These are phyloP conservation scores for Phytopythium sindhum DNA, from an alignment of 352 stramenopile genomes.

Conservation along the genomic window DNA sequence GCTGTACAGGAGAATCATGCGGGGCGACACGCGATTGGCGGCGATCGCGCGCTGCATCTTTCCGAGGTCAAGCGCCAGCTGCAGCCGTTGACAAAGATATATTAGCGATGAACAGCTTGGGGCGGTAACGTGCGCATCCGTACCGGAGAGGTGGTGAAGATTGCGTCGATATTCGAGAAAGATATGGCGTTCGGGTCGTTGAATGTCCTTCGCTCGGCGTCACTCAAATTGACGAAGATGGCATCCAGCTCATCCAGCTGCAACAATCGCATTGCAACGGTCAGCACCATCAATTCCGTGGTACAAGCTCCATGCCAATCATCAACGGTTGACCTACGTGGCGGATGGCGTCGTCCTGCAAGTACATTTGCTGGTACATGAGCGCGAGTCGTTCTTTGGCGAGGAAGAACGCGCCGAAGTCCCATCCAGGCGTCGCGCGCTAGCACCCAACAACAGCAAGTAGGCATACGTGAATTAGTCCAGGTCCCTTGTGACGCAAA, in stretches of 20 bases:
- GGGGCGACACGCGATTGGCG: slow-evolving; percentile 40
- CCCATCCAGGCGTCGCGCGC: slow-evolving; percentile 45
- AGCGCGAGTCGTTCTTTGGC: slow-evolving; percentile 76
- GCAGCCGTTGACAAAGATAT: background rate
- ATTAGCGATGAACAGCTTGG: background rate
- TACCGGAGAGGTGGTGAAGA: slow-evolving; percentile 72
- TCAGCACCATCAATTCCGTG: background rate
- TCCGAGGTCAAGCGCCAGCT: slow-evolving; percentile 63
- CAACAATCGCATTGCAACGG: background rate
- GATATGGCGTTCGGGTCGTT: slow-evolving; percentile 15
- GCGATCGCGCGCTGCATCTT: slow-evolving; percentile 51
- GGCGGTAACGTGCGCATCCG: slow-evolving; percentile 2
- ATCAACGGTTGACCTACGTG: slow-evolving; percentile 44
- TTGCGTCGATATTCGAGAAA: slow-evolving; percentile 26
- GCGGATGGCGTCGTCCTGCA: slow-evolving; percentile 78
- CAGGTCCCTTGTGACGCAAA: background rate
- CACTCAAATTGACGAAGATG: slow-evolving; percentile 53
- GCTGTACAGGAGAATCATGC: slow-evolving; percentile 66
- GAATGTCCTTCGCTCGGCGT: slow-evolving; percentile 25
- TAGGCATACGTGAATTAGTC: background rate
- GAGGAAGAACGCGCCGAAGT: slow-evolving; percentile 78
- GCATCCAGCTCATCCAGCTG: slow-evolving; percentile 81
- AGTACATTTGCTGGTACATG: slow-evolving; percentile 83
- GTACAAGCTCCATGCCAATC: background rate
- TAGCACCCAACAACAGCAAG: slow-evolving; percentile 8